Evolutionary conservation across 345 rosid species (phyloP).

Genomic region (Laguncularia racemosa): DNA sequence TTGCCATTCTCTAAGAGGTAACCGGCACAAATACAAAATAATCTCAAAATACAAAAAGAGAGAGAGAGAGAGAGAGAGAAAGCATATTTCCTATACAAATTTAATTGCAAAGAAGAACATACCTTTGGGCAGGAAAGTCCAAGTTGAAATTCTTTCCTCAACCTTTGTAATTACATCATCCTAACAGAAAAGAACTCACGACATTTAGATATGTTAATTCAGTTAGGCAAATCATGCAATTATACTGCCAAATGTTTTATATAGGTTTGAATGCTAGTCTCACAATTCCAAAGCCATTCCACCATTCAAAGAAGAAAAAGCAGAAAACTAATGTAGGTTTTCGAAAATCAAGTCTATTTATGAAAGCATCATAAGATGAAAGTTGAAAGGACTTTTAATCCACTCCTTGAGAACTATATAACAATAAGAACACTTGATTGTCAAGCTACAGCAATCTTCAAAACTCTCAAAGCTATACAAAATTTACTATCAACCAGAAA

Average conservation of each 20-base stretch:
- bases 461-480: no score
- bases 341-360: neutral
- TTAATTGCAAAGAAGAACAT: neutral
- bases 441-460: no score
- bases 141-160: slow-evolving; percentile 74
- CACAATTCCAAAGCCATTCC: neutral
- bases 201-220: slow-evolving; percentile 3
- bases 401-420: no score
- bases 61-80: slow-evolving; percentile 7
- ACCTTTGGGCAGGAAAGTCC: slow-evolving; percentile 90
- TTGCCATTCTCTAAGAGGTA: slow-evolving; percentile 44
- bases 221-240: neutral
- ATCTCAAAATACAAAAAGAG: slow-evolving; percentile 2
- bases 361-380: no score
- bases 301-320: neutral
- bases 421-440: no score
- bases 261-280: neutral
- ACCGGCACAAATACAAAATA: neutral
- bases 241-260: no score
- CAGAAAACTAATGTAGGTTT: neutral
- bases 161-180: slow-evolving; percentile 52
- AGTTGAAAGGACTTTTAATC: no score
- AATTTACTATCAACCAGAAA: no score
- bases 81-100: neutral
- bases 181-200: slow-evolving; percentile 24